These are phyloP conservation scores for Jaapia argillacea DNA, from an alignment of 768 basidiomycete genomes.

Conservation along the genomic window DNA sequence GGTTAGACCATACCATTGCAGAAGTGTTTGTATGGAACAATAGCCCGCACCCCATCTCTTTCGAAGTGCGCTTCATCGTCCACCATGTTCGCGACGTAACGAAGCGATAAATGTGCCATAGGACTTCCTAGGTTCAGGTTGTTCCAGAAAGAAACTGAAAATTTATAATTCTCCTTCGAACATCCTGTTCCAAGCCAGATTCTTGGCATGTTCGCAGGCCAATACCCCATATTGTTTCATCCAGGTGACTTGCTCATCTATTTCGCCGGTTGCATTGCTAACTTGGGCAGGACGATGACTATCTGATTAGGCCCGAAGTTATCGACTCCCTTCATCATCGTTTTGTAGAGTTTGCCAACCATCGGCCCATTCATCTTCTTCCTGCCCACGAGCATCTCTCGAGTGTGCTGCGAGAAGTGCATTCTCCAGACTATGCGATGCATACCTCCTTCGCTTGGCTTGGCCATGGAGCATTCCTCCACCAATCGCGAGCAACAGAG, in stretches of 20 bases:
- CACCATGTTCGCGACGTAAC: background rate
- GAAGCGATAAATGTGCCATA: conserved; percentile 11
- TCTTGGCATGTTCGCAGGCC: conserved; percentile 41
- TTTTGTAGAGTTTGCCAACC: conserved; percentile 16
- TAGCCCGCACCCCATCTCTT: conserved; percentile 30
- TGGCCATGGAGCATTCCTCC: conserved; percentile 51
- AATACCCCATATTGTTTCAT: conserved; percentile 50
- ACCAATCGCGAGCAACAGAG: conserved; percentile 26
- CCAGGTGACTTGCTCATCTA: conserved; percentile 28
- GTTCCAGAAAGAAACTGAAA: conserved; percentile 31
- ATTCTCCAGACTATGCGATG: conserved; percentile 22
- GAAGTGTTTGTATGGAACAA: conserved; percentile 58
- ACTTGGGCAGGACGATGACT: conserved; percentile 53
- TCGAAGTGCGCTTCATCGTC: conserved; percentile 26
- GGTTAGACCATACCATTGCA: conserved; percentile 34
- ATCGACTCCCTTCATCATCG: conserved; percentile 38
- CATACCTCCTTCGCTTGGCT: conserved; percentile 59
- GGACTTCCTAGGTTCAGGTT: conserved; percentile 33
- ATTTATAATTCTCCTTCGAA: conserved; percentile 51
- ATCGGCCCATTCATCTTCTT: conserved; percentile 37
- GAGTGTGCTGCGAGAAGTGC: conserved; percentile 35
- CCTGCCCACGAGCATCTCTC: conserved; percentile 55
- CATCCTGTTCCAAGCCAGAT: conserved; percentile 53
- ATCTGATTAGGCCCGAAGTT: conserved; percentile 46
- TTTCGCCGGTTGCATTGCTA: conserved; percentile 1